These are phyloP conservation scores for Marsdenia floribunda DNA, from an alignment of 257 asterid genomes.

Conservation along the genomic window DNA sequence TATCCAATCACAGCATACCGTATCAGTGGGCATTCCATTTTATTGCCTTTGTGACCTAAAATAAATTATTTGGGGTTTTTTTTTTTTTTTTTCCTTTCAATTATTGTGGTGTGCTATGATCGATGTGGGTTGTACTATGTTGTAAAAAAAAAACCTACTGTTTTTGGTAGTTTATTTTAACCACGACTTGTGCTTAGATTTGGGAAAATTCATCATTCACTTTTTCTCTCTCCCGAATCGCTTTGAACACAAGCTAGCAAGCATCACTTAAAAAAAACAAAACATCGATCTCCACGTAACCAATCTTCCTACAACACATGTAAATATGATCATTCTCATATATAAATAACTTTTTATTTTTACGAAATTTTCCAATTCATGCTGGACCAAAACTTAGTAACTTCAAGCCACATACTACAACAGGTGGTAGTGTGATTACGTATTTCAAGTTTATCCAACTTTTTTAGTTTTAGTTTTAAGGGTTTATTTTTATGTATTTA, in stretches of 20 bases:
- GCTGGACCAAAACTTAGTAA: neutral
- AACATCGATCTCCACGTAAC: neutral
- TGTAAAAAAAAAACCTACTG: neutral
- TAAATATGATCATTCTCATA: neutral
- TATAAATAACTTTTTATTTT: no score
- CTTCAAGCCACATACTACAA: no score
- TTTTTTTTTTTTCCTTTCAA: neutral
- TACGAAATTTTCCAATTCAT: neutral
- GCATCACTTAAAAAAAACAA: neutral
- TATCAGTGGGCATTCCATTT: neutral
- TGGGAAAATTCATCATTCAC: neutral
- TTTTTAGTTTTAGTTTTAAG: no score
- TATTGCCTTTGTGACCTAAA: neutral
- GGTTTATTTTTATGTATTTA: no score
- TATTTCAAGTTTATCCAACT: no score
- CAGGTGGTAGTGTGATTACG: no score
- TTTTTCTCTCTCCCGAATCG: neutral
- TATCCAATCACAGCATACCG: slow-evolving; percentile 13
- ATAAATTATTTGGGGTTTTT: neutral
- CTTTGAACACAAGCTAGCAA: neutral
- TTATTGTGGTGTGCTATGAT: slow-evolving; percentile 2
- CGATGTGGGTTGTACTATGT: neutral
- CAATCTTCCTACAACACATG: neutral
- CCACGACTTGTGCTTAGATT: neutral
- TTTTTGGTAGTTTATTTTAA: neutral